Percentiles rank a stretch among this genome's conserved stretches.
These are phyloP conservation scores for Eucommia ulmoides DNA, from an alignment of 257 asterid genomes.

Conservation along the genomic window DNA sequence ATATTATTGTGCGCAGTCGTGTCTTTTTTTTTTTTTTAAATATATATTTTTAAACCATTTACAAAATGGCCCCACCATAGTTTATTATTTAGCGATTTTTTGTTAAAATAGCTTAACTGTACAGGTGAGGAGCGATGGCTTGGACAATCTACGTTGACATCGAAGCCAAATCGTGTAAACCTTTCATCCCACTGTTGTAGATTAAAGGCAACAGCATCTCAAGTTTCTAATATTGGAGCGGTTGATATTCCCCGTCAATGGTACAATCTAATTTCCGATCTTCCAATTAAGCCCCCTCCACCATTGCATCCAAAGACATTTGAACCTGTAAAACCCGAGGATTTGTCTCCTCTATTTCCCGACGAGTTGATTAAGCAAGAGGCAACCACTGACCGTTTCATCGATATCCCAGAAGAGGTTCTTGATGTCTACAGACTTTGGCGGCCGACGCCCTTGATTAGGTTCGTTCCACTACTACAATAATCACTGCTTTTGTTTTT, in stretches of 20 bases:
- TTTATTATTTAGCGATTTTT: too few species aligned
- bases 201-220: slow-evolving; percentile 14
- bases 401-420: slow-evolving; percentile 82
- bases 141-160: slow-evolving; percentile 16
- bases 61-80: too few species aligned
- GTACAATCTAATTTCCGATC: slow-evolving; percentile 79
- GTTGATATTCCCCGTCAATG: slow-evolving; percentile 58
- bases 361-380: slow-evolving; percentile 80
- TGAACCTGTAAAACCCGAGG: slow-evolving; percentile 62
- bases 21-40: too few species aligned
- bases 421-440: slow-evolving; percentile 71
- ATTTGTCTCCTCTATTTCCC: slow-evolving; percentile 63
- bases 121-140: slow-evolving; percentile 21
- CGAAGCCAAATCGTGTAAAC: slow-evolving; percentile 16
- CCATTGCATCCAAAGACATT: slow-evolving; percentile 62
- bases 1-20: neutral
- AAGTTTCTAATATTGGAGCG: slow-evolving; percentile 15
- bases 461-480: slow-evolving; percentile 28
- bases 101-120: neutral
- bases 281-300: slow-evolving; percentile 81
- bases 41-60: too few species aligned
- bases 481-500: neutral
- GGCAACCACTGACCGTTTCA: slow-evolving; percentile 34
- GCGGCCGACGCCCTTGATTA: slow-evolving; percentile 96
- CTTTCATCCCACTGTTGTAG: slow-evolving; percentile 19